phyloP scores from a whole-genome alignment of 345 rosid genomes.

The Clausena lansium region DNA sequence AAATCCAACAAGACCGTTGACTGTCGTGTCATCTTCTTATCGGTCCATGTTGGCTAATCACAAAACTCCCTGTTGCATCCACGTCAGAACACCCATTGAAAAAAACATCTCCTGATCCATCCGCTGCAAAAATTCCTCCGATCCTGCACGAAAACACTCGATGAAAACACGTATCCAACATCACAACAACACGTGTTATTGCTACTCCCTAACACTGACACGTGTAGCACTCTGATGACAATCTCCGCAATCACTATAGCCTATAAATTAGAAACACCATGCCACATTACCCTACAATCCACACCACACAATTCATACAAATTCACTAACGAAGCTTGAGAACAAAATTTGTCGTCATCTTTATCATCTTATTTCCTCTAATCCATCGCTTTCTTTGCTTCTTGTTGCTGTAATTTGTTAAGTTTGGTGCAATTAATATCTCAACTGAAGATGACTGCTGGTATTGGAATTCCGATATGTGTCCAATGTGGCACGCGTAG shows the following conservation, averaged over 20 bases:
- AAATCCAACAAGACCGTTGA: not conserved
- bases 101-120: not conserved
- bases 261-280: no score
- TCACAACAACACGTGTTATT: not conserved
- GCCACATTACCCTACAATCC: rapidly evolving
- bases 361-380: no score
- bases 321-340: no score
- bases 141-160: no score
- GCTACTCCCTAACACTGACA: not conserved
- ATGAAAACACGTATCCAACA: not conserved
- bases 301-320: no score
- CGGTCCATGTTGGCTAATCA: not conserved
- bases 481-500: constrained; percentile 64
- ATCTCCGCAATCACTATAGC: not conserved
- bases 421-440: not conserved
- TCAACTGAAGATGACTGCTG: constrained; percentile 11
- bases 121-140: not conserved
- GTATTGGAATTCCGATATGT: constrained; percentile 51
- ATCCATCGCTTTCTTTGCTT: not conserved
- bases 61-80: not conserved
- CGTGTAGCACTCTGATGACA: not conserved
- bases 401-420: no score
- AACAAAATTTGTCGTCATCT: not conserved
- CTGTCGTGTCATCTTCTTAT: not conserved
- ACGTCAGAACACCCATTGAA: not conserved